Evolutionary conservation across 345 rosid species (phyloP).

Genomic region (Erucastrum elatum): DNA sequence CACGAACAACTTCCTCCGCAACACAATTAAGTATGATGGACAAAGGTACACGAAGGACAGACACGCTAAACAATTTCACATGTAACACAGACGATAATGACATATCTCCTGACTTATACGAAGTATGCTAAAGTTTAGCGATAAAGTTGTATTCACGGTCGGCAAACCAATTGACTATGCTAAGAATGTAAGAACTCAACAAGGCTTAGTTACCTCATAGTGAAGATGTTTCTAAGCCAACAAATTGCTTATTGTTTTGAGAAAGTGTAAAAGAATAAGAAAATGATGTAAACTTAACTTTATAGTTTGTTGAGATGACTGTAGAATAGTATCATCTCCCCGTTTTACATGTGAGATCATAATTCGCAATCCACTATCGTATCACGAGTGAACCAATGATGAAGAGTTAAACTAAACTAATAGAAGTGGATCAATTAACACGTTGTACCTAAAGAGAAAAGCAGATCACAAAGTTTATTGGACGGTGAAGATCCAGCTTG

Average conservation of each 20-base stretch:
- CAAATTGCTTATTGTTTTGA: neutral
- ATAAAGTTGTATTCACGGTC: neutral
- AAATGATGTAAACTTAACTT: neutral
- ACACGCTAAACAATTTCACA: neutral
- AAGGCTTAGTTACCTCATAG: too few relatives aligned
- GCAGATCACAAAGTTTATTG: neutral
- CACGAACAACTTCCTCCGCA: neutral
- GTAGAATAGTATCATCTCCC: neutral
- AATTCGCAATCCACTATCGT: neutral
- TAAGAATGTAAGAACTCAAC: neutral
- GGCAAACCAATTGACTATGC: neutral
- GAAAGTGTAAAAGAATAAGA: neutral
- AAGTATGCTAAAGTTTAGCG: neutral
- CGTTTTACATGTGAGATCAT: neutral
- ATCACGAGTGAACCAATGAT: neutral
- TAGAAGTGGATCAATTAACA: neutral
- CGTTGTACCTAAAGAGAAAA: neutral
- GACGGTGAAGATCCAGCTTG: conserved; percentile 27
- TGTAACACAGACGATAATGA: neutral
- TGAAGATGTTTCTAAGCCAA: neutral
- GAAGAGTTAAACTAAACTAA: neutral
- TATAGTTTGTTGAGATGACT: neutral
- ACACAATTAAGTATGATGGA: neutral
- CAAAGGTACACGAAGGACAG: neutral
- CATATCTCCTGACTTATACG: neutral